Conservation (phyloP, 495 filamentous ascomycete genomes). For the Pyrenopolyporus hunteri region DNA sequence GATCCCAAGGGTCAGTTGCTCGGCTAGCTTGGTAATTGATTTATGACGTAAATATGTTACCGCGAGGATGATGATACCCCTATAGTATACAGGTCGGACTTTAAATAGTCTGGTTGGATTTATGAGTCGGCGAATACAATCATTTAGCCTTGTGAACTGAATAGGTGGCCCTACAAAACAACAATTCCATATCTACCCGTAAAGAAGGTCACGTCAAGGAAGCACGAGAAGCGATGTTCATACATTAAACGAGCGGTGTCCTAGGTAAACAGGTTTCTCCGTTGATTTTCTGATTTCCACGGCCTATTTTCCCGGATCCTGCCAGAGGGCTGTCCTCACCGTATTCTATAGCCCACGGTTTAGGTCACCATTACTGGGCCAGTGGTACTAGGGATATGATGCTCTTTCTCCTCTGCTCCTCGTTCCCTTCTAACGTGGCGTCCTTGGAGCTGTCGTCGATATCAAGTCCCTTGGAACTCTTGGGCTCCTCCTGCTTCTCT, state of each 20-base stretch:
- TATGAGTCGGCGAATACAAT: no score
- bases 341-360: not conserved
- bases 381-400: conserved; percentile 30
- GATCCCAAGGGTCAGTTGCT: conserved; percentile 1
- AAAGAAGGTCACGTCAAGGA: no score
- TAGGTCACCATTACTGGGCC: not conserved
- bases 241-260: no score
- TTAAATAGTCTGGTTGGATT: no score
- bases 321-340: no score
- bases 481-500: conserved; percentile 26
- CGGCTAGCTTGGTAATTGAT: conserved; percentile 3
- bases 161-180: no score
- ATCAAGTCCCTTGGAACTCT: conserved; percentile 51
- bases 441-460: conserved; percentile 58
- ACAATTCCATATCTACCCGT: no score
- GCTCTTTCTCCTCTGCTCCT: conserved; percentile 40
- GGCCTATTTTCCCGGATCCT: no score
- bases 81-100: not conserved
- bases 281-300: no score
- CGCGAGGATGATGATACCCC: conserved; percentile 26
- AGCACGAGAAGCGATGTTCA: no score
- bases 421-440: conserved; percentile 45
- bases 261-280: no score
- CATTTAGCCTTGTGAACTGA: no score
- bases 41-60: not conserved